phyloP scores from a whole-genome alignment of 257 asterid genomes.

The Fraxinus quadrangulata region DNA sequence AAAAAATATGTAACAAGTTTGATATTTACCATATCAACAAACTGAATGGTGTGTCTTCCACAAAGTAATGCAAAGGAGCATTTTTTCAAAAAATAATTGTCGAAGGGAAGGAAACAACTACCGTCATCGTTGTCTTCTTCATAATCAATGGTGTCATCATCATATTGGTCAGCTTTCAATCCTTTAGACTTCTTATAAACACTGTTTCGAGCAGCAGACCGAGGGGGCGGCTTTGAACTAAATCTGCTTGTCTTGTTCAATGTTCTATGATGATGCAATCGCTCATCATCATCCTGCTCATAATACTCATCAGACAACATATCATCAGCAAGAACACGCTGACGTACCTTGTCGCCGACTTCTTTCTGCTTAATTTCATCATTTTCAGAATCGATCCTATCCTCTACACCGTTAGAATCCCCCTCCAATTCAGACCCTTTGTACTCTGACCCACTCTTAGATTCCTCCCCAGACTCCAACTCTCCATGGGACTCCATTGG shows the following conservation, averaged over 20 bases:
- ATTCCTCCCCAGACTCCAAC: conserved; percentile 82
- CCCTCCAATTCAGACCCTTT: conserved; percentile 81
- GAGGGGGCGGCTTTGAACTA: conserved; percentile 51
- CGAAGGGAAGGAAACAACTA: conserved; percentile 5
- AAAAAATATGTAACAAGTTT: conserved; percentile 21
- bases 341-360: conserved; percentile 48
- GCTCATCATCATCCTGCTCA: conserved; percentile 94
- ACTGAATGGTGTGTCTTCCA: conserved; percentile 7
- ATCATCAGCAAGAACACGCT: conserved; percentile 74
- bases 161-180: conserved; percentile 49
- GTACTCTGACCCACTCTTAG: conserved; percentile 87
- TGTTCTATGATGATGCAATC: conserved; percentile 55
- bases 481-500: conserved; percentile 48
- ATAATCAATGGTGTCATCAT: conserved; percentile 52
- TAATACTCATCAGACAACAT: conserved; percentile 98
- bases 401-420: conserved; percentile 64
- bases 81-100: neutral
- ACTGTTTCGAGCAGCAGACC: conserved; percentile 45
- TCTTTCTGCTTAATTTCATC: conserved; percentile 47
- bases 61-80: conserved; percentile 13
- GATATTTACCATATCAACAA: conserved; percentile 16
- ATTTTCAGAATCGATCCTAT: conserved; percentile 55
- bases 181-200: conserved; percentile 57
- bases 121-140: conserved; percentile 49
- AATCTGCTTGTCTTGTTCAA: conserved; percentile 53